Evolutionary conservation across 345 rosid species (phyloP), one percentile per base, ranked within the genome.

Genomic region (Viola odorata): DNA sequence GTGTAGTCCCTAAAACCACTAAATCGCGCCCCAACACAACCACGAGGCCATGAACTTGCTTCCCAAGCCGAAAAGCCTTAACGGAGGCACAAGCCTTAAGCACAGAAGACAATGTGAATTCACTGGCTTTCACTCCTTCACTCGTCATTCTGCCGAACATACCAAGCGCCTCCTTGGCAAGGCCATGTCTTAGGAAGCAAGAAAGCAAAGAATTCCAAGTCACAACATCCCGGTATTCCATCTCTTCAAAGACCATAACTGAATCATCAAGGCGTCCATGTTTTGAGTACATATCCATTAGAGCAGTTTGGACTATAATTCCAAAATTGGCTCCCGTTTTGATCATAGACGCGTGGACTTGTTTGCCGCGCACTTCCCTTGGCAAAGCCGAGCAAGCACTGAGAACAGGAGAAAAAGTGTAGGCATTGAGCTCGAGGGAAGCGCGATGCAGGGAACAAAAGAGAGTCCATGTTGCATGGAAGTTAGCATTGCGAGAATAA

Each of bases 151-250:
- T 74, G 50, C 67, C 63, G 12, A 91, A 87, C 71, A 76, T 73
- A 44, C 66, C 72, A 50, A 87, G 65, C 3, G 95, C 92, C 48
- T 81, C 81, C 63, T 77, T 73, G 9, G 73, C 79, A 7, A 79
- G 76, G 12, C 85, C 82, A 3, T 81, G 78, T 58, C 79, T 66
- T 47, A 82, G 70, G 60, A 76, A 87, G 69, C 89, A 77, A 3
- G 91, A 85, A 63, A 85, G 77, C 82, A 90, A 69, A 63, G 91
- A 85, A 62, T 91, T 91, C 89, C 92, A 87, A 38, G 80, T 66
- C 37, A 85, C 91, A 13, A 78, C 85, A 73, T 91, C 91, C 72
- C 70, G 80, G 8, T 55, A 67, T 59, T 78, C 80, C 45, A 84
- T 66, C 57, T 84, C 85, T 50, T 77, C 75, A 50, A 87, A 91